These are phyloP conservation scores for Backusella mclennaniae DNA, from an alignment of 192 early-diverging fungal genomes.

Conservation along the genomic window DNA sequence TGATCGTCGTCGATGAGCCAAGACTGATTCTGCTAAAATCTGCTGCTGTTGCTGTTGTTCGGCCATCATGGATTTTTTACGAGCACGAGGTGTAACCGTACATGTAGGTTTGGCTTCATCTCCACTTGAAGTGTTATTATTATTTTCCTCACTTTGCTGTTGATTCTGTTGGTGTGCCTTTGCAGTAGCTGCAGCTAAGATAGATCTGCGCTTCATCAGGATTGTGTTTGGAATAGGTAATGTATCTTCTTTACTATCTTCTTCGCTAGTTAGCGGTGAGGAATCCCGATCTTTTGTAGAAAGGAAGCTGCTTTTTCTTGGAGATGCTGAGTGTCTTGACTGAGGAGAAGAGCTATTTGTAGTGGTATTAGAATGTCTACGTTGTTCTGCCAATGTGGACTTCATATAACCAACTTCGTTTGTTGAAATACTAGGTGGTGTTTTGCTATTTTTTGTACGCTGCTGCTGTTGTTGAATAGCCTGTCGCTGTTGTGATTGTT, in stretches of 20 bases:
- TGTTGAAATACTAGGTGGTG: not conserved
- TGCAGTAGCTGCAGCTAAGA: conserved; percentile 1
- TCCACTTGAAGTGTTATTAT: not conserved
- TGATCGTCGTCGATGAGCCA: conserved; percentile 14
- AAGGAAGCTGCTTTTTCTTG: not conserved
- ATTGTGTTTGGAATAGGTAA: not conserved
- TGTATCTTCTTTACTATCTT: conserved; percentile 1
- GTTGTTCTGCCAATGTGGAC: conserved; percentile 9
- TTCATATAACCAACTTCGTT: conserved; percentile 12
- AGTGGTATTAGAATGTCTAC: conserved; percentile 14
- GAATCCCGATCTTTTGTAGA: not conserved
- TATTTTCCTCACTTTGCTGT: not conserved
- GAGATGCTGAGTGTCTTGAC: not conserved
- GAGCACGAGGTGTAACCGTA: not conserved
- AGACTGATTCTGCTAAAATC: not conserved
- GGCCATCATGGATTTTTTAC: not conserved
- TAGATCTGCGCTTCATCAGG: not conserved
- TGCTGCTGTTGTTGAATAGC: not conserved
- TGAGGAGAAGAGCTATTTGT: not conserved
- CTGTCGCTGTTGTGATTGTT: not conserved
- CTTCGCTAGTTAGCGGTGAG: conserved; percentile 2
- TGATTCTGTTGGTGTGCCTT: not conserved
- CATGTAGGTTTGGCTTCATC: not conserved
- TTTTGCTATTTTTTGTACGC: not conserved
- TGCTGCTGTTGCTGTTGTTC: not conserved